Conservation (phyloP, 768 basidiomycete species). For the Zangia roseola region DNA sequence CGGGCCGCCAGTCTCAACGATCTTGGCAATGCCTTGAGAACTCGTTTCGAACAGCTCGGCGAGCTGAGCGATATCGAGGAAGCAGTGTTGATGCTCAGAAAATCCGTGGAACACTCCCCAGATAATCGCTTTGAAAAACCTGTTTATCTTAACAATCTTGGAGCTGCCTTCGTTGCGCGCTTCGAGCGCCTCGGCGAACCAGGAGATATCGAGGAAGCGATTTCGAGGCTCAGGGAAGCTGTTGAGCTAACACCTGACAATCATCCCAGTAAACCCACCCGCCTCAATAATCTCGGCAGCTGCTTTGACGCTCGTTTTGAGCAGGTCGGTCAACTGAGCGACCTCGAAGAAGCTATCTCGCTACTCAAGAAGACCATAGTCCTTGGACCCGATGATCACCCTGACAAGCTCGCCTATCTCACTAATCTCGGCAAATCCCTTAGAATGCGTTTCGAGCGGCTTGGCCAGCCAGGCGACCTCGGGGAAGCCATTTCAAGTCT, state of each 20-base stretch:
- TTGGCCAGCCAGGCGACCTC: background rate
- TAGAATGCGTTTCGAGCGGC: background rate
- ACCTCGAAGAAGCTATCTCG: background rate
- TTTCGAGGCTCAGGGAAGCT: background rate
- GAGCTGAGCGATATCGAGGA: background rate
- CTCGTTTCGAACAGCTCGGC: conserved; percentile 1
- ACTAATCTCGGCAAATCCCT: background rate
- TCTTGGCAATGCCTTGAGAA: background rate
- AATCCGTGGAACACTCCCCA: background rate
- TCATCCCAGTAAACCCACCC: background rate
- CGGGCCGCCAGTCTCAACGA: background rate
- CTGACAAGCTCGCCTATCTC: background rate
- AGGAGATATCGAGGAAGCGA: background rate
- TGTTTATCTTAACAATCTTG: background rate
- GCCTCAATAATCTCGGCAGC: conserved; percentile 3
- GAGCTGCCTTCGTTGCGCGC: background rate
- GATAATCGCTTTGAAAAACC: background rate
- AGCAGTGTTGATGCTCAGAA: background rate
- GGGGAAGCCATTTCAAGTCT: background rate
- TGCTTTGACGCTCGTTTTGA: background rate
- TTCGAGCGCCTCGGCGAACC: background rate
- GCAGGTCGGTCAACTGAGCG: background rate
- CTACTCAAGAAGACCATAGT: background rate
- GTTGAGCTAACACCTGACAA: conserved; percentile 8
- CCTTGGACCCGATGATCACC: background rate